A percentile compares a stretch with the other conserved stretches of the same genome.
Evolutionary conservation across 257 asterid species (phyloP).

Genomic region (Anisodus tanguticus): DNA sequence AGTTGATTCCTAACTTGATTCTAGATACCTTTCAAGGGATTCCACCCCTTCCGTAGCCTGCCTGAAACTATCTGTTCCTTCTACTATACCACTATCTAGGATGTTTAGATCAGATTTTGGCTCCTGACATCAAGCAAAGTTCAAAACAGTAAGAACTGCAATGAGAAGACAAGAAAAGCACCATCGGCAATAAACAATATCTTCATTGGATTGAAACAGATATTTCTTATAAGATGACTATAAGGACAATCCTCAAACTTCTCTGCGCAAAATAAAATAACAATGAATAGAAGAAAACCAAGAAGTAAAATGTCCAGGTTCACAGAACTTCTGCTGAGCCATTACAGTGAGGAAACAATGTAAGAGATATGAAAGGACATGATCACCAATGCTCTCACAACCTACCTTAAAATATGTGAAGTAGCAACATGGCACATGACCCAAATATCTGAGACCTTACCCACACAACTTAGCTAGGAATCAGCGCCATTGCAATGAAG

Average conservation of each 20-base stretch:
- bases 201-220: conserved; percentile 22
- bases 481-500: conserved; percentile 15
- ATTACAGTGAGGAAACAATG: neutral
- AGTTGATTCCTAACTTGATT: conserved; percentile 3
- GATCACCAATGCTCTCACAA: neutral
- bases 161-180: neutral
- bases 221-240: neutral
- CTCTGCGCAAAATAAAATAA: conserved; percentile 22
- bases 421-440: conserved; percentile 11
- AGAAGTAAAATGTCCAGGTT: conserved; percentile 11
- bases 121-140: conserved; percentile 50
- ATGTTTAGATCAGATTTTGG: conserved; percentile 42
- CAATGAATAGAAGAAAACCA: conserved; percentile 12
- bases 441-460: neutral
- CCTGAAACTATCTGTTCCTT: conserved; percentile 53
- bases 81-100: conserved; percentile 63
- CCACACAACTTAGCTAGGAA: conserved; percentile 1
- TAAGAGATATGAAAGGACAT: neutral
- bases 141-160: conserved; percentile 23
- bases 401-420: neutral
- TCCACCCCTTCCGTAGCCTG: conserved; percentile 50
- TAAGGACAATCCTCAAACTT: neutral
- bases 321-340: neutral
- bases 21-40: conserved; percentile 60
- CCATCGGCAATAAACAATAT: neutral